These are phyloP conservation scores for Aspergillus pseudoterreus DNA, from an alignment of 2,329 filamentous ascomycete species.

Conservation along the genomic window DNA sequence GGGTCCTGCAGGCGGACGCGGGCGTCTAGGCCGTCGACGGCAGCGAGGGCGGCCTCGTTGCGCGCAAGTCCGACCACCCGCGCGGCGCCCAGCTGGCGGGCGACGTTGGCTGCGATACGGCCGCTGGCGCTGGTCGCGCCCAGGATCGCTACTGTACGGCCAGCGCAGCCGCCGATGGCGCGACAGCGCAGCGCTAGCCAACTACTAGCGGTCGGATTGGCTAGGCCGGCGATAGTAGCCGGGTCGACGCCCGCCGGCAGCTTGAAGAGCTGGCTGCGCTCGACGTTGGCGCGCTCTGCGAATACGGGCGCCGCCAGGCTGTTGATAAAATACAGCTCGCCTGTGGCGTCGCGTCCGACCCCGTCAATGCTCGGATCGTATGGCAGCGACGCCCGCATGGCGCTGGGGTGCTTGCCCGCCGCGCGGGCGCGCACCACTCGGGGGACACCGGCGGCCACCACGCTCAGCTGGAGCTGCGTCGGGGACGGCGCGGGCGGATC, in stretches of 20 bases:
- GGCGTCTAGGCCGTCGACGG: constrained; percentile 2
- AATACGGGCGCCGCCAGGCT: not conserved
- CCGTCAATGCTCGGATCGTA: constrained; percentile 2
- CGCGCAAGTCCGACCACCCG: constrained; percentile 1
- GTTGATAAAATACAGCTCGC: constrained; percentile 2
- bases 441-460: not conserved
- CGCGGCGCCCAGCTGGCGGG: constrained; percentile 1
- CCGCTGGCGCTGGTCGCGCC: constrained; percentile 4
- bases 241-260: not conserved
- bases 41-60: not conserved
- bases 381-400: not conserved
- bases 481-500: not conserved
- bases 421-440: not conserved
- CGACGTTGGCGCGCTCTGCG: not conserved
- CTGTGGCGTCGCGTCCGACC: not conserved
- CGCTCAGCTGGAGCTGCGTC: not conserved
- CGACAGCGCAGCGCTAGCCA: constrained; percentile 5
- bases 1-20: not conserved
- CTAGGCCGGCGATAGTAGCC: not conserved
- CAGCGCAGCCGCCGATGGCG: not conserved
- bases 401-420: not conserved
- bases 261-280: not conserved
- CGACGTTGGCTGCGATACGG: not conserved
- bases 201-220: constrained; percentile 1
- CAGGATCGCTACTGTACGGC: constrained; percentile 4